Conservation (phyloP, 805 yeast genomes). For the Henningerozyma blattae region DNA sequence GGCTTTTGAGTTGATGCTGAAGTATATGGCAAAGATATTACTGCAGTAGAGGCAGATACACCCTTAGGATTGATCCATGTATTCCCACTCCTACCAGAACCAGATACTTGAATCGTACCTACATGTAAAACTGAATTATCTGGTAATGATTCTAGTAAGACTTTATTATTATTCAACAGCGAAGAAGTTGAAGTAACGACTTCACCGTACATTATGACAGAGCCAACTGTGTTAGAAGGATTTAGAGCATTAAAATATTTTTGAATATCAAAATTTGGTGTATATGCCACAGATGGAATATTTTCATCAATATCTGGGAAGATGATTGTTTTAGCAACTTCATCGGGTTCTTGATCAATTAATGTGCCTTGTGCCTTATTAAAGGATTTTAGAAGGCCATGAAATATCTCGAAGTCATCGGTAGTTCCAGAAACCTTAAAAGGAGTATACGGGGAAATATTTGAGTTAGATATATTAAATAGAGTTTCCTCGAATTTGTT, state of each 20-base stretch:
- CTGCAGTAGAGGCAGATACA: slow-evolving; percentile 69
- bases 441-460: slow-evolving; percentile 21
- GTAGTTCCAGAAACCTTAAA: slow-evolving; percentile 30
- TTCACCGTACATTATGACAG: slow-evolving; percentile 64
- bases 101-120: slow-evolving; percentile 80
- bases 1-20: slow-evolving; percentile 34
- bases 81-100: slow-evolving; percentile 91
- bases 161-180: slow-evolving; percentile 61
- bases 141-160: slow-evolving; percentile 39
- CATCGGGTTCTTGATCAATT: slow-evolving; percentile 38
- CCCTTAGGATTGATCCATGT: slow-evolving; percentile 94
- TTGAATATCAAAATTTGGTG: slow-evolving; percentile 64
- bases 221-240: slow-evolving; percentile 39
- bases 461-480: not conserved
- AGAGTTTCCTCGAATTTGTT: slow-evolving; percentile 10
- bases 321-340: slow-evolving; percentile 41
- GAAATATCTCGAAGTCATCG: slow-evolving; percentile 11
- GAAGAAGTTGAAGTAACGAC: slow-evolving; percentile 83
- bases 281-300: slow-evolving; percentile 38
- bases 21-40: slow-evolving; percentile 37
- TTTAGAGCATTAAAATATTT: slow-evolving; percentile 34
- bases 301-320: slow-evolving; percentile 29
- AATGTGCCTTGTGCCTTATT: slow-evolving; percentile 5
- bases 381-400: slow-evolving; percentile 10
- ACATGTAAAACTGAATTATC: slow-evolving; percentile 24